Evolutionary conservation across 306 rosid species (phyloP), one percentile per base, ranked within the genome.

Genomic region (Styphnolobium japonicum): DNA sequence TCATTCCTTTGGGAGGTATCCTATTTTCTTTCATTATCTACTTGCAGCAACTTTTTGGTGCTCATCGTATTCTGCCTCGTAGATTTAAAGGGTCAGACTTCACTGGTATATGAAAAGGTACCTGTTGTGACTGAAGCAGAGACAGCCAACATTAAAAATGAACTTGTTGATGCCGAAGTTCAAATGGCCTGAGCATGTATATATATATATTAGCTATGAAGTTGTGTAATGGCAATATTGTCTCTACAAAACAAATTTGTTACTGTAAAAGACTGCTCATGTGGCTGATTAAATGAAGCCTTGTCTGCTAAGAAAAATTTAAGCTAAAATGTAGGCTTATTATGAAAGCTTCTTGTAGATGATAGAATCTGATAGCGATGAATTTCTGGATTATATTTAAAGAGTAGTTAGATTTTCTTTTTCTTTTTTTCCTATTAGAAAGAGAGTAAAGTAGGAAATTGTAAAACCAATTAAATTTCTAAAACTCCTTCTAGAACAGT

Each of bases 31-130:
- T 66, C 63, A 45, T 89, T 18, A 68, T 90, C 78, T 79, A 22
- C 88, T 71, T 88, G 80, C 96, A 87, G 89, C 92, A 91, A 77
- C 29, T 63, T 71, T 87, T 87, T 72, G 89, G 91, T 29, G 83
- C 88, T 51, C 78, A 40, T 27, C 82, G 40, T 82, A 31, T 88
- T 78, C 51, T 87, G 39, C 87, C 88, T 21, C n/a, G 21, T 0
- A 85, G 81, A 56, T 81, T 83, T 31, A 73, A 25, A 87, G 75
- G 81, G 9, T 75, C 48, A 4, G 5, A n/a, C n/a, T n/a, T n/a
- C n/a, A n/a, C n/a, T 5, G 40, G 82, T 23, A 22, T 76, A 81
- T 71, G 75, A 85, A 75, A 88, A 70, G 79, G 86, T 85, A 27
- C 48, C 85, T 37, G 15, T 33, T 19, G 77, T 21, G 23, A 16